Conservation (phyloP, 129 eudicot species). For the Dittrichia graveolens region DNA sequence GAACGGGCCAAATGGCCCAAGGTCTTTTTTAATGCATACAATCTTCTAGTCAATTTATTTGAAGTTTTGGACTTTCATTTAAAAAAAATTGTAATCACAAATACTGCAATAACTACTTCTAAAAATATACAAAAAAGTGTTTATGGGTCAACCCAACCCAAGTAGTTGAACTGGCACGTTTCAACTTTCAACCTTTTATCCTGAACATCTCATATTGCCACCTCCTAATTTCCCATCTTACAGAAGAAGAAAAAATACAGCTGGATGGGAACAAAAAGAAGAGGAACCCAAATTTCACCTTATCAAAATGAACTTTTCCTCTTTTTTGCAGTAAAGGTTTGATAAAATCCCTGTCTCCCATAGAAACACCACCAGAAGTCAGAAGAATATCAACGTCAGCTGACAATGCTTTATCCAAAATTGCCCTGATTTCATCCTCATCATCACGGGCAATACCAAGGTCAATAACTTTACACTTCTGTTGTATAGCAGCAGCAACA, state of each 20-base stretch:
- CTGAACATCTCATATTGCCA: too few relatives aligned
- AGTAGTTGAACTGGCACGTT: not conserved
- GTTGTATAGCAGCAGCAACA: conserved; percentile 76
- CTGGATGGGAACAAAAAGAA: conserved; percentile 4
- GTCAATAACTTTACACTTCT: conserved; percentile 75
- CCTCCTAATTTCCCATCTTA: too few relatives aligned
- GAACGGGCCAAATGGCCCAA: not conserved
- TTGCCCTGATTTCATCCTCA: conserved; percentile 60
- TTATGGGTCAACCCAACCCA: not conserved
- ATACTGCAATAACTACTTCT: not conserved
- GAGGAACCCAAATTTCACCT: conserved; percentile 44
- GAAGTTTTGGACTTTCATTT: not conserved
- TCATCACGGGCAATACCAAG: conserved; percentile 88
- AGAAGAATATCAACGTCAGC: conserved; percentile 74
- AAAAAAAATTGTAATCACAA: not conserved
- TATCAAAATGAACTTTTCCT: conserved; percentile 71
- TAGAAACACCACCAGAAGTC: conserved; percentile 97
- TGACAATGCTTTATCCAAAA: conserved; percentile 62
- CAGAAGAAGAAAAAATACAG: not conserved
- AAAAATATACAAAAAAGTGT: not conserved
- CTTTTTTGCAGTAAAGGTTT: conserved; percentile 78
- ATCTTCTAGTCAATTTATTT: not conserved
- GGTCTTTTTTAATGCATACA: not conserved
- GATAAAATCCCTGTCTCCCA: conserved; percentile 94
- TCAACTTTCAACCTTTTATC: not conserved